Percentiles rank a stretch among this genome's conserved stretches.
phyloP scores from a whole-genome alignment of 805 yeast genomes.

The Maudiozyma barnettii region DNA sequence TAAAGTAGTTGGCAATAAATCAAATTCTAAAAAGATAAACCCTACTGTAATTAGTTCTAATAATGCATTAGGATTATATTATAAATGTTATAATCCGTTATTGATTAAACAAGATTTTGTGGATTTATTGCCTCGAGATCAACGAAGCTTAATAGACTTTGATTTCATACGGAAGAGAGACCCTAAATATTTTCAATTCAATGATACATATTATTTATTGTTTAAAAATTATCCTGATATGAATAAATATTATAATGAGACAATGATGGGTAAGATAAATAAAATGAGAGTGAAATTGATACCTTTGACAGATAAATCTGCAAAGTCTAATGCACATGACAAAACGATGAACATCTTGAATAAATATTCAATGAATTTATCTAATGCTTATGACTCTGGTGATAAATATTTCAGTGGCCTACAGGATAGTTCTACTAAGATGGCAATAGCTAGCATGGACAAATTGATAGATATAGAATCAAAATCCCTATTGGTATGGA shows the following conservation, averaged over 20 bases:
- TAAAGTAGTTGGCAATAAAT: slow-evolving; percentile 10
- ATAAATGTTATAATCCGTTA: slow-evolving; percentile 19
- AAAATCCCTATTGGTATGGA: slow-evolving; percentile 23
- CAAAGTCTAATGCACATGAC: background rate
- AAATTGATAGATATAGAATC: slow-evolving; percentile 11
- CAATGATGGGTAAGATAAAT: slow-evolving; percentile 12
- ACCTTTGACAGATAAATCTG: background rate
- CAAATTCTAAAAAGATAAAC: background rate
- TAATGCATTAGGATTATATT: background rate
- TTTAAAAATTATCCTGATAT: slow-evolving; percentile 14
- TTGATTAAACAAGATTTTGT: slow-evolving; percentile 15
- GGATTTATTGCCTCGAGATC: slow-evolving; percentile 9
- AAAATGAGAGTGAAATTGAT: slow-evolving; percentile 15
- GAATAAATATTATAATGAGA: slow-evolving; percentile 8
- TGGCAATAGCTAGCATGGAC: background rate
- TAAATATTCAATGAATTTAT: slow-evolving; percentile 9
- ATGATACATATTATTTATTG: slow-evolving; percentile 18
- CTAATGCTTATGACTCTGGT: slow-evolving; percentile 16
- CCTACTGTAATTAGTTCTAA: background rate
- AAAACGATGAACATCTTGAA: background rate
- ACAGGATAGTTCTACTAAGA: background rate
- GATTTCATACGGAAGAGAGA: slow-evolving; percentile 19
- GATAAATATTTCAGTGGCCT: slow-evolving; percentile 7
- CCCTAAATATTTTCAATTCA: slow-evolving; percentile 24
- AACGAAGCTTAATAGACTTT: slow-evolving; percentile 4